phyloP scores from a whole-genome alignment of 352 stramenopile species.

The Phytophthora lateralis region DNA sequence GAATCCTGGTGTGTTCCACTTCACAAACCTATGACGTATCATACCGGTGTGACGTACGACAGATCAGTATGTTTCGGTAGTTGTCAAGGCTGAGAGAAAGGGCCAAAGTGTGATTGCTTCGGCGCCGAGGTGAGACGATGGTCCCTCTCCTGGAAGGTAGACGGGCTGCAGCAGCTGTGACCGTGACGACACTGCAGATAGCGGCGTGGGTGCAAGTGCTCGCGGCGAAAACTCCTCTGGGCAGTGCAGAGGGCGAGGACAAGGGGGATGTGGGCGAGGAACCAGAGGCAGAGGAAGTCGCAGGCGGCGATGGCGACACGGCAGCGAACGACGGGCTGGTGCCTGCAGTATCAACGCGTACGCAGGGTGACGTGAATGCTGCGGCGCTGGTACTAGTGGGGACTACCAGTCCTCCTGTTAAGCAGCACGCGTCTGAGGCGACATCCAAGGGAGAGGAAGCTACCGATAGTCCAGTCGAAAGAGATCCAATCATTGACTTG shows the following conservation, averaged over 20 bases:
- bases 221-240: not conserved
- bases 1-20: not conserved
- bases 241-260: slow-evolving; percentile 4
- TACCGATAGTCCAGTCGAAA: not conserved
- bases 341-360: not conserved
- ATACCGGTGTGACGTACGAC: not conserved
- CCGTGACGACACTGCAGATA: slow-evolving; percentile 1
- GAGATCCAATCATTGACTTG: not conserved
- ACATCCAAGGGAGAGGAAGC: slow-evolving; percentile 1
- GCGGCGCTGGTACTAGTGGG: slow-evolving; percentile 17
- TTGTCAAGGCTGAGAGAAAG: slow-evolving; percentile 11
- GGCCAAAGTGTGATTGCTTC: slow-evolving; percentile 8
- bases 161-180: slow-evolving; percentile 6
- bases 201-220: slow-evolving; percentile 13
- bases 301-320: slow-evolving; percentile 4
- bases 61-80: slow-evolving; percentile 13
- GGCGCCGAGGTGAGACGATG: slow-evolving; percentile 8
- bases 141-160: not conserved
- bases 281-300: slow-evolving; percentile 20
- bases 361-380: not conserved
- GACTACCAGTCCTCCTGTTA: not conserved
- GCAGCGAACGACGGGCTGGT: not conserved
- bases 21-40: not conserved
- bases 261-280: slow-evolving; percentile 11
- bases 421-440: not conserved